Evolutionary conservation across 108 stramenopile genomes (phyloP).

Genomic region (Epithemia pelagica): DNA sequence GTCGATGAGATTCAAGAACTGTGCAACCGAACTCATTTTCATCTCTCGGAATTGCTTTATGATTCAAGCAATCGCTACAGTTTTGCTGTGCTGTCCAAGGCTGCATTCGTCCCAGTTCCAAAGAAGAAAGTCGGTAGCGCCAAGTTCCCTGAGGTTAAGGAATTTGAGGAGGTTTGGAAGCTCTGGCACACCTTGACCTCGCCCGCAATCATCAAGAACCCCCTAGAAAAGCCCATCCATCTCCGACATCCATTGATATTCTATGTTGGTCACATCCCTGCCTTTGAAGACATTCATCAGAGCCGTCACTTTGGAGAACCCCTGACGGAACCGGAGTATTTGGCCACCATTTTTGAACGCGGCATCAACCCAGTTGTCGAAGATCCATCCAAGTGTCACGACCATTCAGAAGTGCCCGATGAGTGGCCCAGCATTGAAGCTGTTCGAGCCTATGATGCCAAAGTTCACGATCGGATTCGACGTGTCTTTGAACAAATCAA

Average conservation of each 20-base stretch:
- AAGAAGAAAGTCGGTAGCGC: background rate
- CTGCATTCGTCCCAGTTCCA: background rate
- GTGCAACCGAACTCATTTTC: background rate
- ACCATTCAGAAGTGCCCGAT: background rate
- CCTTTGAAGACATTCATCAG: conserved; percentile 1
- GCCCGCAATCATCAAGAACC: background rate
- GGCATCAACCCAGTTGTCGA: conserved; percentile 6
- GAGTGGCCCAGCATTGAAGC: background rate
- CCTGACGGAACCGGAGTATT: background rate
- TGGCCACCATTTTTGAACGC: background rate
- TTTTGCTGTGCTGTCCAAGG: background rate
- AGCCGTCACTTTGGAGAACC: background rate
- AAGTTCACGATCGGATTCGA: background rate
- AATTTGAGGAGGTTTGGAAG: background rate
- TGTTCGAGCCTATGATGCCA: background rate
- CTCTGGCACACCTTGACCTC: background rate
- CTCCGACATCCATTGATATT: conserved; percentile 3
- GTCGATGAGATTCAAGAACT: background rate
- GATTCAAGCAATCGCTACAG: background rate
- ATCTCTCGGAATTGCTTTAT: background rate
- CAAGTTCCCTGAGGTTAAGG: background rate
- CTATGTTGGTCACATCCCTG: conserved; percentile 2
- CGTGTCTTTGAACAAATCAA: background rate
- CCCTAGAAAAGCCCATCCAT: background rate
- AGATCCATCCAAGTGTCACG: conserved; percentile 4